A percentile compares a stretch with the other conserved stretches of the same genome.
phyloP scores from a whole-genome alignment of 148 eudicot species.

The Nepenthes mirabilis region DNA sequence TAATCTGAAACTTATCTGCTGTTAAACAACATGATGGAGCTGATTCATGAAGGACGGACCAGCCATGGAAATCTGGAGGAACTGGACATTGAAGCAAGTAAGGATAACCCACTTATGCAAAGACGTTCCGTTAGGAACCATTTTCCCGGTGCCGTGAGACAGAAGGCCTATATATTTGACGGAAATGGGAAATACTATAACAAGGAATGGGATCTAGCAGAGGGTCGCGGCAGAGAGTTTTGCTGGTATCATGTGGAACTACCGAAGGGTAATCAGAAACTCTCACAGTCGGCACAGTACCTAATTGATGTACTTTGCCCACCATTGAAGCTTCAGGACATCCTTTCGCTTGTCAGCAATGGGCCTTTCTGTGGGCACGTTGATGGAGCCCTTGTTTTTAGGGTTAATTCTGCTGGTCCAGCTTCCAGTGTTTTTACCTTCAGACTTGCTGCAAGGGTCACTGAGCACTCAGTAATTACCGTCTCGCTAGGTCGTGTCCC shows the following conservation, averaged over 20 bases:
- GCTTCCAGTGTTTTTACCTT: conserved; percentile 70
- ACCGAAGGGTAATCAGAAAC: conserved; percentile 68
- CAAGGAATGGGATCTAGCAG: conserved; percentile 79
- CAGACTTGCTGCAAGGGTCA: conserved; percentile 80
- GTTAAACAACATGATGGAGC: conserved; percentile 16
- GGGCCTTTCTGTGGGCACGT: conserved; percentile 92
- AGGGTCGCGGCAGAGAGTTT: conserved; percentile 71
- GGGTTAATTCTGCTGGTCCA: conserved; percentile 90
- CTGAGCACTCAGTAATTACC: conserved; percentile 78
- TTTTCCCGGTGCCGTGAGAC: conserved; percentile 44
- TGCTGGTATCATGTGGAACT: conserved; percentile 98
- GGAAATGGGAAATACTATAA: conserved; percentile 80
- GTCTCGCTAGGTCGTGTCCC: conserved; percentile 90
- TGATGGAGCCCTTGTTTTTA: conserved; percentile 81
- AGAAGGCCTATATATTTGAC: conserved; percentile 80
- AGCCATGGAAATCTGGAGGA: conserved; percentile 28
- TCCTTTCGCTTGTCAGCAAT: conserved; percentile 76
- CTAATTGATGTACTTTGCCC: conserved; percentile 86
- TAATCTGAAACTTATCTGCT: neutral
- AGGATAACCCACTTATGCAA: conserved; percentile 18
- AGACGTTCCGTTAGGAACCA: conserved; percentile 13
- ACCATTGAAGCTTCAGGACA: conserved; percentile 86
- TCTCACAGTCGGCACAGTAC: conserved; percentile 68
- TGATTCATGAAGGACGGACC: conserved; percentile 14
- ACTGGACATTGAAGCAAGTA: conserved; percentile 17